Conservation (phyloP, 495 filamentous ascomycete genomes). For the Podospora conica region DNA sequence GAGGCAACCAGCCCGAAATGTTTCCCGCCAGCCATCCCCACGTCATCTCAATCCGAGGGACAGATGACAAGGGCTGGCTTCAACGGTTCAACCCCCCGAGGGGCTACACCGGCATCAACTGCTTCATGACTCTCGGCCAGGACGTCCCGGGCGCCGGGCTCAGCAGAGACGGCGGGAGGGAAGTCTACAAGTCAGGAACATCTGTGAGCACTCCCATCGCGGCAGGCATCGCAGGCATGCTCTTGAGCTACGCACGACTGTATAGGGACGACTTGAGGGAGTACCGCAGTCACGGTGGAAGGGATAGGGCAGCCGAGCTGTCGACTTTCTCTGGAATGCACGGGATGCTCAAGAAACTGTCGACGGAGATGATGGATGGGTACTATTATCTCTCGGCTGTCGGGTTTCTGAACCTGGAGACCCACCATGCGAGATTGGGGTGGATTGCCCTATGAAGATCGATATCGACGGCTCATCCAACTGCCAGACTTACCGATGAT, state of each 20-base stretch:
- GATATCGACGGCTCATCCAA: too few species aligned
- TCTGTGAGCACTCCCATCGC: neutral
- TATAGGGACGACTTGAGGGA: neutral
- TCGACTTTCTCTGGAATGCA: neutral
- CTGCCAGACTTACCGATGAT: too few species aligned
- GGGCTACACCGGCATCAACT: neutral
- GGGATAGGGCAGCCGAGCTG: neutral
- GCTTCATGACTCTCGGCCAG: constrained; percentile 4
- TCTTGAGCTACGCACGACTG: neutral
- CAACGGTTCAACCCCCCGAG: neutral
- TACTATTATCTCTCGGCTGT: neutral
- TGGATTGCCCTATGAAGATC: too few species aligned
- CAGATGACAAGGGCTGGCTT: constrained; percentile 4
- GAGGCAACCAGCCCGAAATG: constrained; percentile 2
- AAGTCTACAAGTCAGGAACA: neutral
- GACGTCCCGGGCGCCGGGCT: constrained; percentile 4
- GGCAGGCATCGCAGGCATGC: neutral
- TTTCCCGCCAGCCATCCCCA: constrained; percentile 3
- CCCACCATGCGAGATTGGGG: too few species aligned
- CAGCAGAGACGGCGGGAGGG: neutral
- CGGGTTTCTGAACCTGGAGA: neutral
- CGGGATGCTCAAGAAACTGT: neutral
- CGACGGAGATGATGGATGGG: neutral
- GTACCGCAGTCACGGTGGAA: neutral
- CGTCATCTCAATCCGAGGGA: constrained; percentile 3